Evolutionary conservation across 2,329 filamentous ascomycete genomes (phyloP).

Genomic region (Colletotrichum nymphaeae): DNA sequence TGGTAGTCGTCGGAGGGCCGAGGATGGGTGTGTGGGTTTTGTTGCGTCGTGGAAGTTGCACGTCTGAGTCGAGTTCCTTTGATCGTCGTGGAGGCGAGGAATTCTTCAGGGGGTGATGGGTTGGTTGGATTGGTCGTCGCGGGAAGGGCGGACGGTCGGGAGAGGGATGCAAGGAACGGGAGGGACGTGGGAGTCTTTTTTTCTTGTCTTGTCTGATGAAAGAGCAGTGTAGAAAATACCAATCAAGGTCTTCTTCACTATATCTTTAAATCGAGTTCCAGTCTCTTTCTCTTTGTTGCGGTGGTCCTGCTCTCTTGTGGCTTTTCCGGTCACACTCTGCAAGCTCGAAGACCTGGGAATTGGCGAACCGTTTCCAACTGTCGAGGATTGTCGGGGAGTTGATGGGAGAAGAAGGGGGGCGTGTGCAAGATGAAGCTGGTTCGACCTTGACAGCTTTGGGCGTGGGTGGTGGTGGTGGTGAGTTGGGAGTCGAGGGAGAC

Average conservation of each 20-base stretch:
- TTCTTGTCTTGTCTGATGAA: constrained; percentile 13
- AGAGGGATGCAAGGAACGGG: constrained; percentile 29
- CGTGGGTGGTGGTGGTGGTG: constrained; percentile 14
- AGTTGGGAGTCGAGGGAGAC: constrained; percentile 9
- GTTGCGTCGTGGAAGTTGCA: constrained; percentile 38
- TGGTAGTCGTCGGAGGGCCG: constrained; percentile 47
- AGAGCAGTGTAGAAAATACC: constrained; percentile 49
- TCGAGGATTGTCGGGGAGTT: constrained; percentile 34
- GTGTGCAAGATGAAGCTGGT: constrained; percentile 20
- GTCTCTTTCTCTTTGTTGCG: constrained; percentile 36
- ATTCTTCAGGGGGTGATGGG: constrained; percentile 44
- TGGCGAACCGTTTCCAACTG: constrained; percentile 22
- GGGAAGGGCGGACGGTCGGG: constrained; percentile 21
- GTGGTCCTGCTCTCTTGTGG: constrained; percentile 3
- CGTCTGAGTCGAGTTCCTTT: constrained; percentile 53
- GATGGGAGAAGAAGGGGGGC: constrained; percentile 22
- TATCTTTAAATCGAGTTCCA: constrained; percentile 45
- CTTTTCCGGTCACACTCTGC: constrained; percentile 17
- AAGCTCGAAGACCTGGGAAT: constrained; percentile 29
- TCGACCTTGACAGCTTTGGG: background rate
- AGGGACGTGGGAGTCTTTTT: constrained; percentile 15
- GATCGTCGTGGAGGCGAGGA: constrained; percentile 53
- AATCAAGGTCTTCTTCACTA: constrained; percentile 48
- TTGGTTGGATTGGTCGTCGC: constrained; percentile 5
- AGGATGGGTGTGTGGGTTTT: background rate